Percentiles rank a stretch among this genome's conserved stretches.
Evolutionary conservation across 805 yeast genomes (phyloP).

Genomic region (Peterozyma xylosa): DNA sequence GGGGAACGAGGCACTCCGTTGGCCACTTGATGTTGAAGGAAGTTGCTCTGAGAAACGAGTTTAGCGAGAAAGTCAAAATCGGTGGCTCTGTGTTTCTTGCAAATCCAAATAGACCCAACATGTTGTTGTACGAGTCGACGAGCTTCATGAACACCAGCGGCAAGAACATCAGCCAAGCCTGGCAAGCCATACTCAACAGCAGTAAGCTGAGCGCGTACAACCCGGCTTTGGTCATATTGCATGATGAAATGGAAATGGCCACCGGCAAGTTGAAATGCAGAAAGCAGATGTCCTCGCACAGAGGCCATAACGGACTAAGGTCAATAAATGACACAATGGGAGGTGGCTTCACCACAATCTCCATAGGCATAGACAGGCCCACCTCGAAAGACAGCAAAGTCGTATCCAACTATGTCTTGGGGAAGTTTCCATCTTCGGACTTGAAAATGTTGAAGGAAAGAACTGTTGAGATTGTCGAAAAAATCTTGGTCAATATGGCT

Average conservation of each 20-base stretch:
- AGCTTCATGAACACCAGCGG: conserved; percentile 72
- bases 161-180: conserved; percentile 38
- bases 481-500: conserved; percentile 27
- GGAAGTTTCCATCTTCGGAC: conserved; percentile 42
- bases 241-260: conserved; percentile 69
- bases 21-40: conserved; percentile 54
- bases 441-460: conserved; percentile 26
- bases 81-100: conserved; percentile 18
- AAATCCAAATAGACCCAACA: conserved; percentile 16
- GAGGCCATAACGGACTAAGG: conserved; percentile 84
- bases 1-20: conserved; percentile 67
- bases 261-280: conserved; percentile 63
- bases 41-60: conserved; percentile 12
- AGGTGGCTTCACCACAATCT: conserved; percentile 51
- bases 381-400: conserved; percentile 26
- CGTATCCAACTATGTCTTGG: conserved; percentile 60
- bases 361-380: conserved; percentile 76
- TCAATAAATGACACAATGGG: conserved; percentile 44
- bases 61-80: conserved; percentile 9
- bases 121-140: conserved; percentile 42
- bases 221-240: conserved; percentile 50
- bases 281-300: conserved; percentile 47
- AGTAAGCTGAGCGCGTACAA: conserved; percentile 17
- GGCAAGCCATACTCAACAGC: conserved; percentile 28
- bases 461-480: conserved; percentile 32